Base-by-base conservation (phyloP, 2,329 filamentous ascomycete species). In the Gliomastix tumulicola region DNA sequence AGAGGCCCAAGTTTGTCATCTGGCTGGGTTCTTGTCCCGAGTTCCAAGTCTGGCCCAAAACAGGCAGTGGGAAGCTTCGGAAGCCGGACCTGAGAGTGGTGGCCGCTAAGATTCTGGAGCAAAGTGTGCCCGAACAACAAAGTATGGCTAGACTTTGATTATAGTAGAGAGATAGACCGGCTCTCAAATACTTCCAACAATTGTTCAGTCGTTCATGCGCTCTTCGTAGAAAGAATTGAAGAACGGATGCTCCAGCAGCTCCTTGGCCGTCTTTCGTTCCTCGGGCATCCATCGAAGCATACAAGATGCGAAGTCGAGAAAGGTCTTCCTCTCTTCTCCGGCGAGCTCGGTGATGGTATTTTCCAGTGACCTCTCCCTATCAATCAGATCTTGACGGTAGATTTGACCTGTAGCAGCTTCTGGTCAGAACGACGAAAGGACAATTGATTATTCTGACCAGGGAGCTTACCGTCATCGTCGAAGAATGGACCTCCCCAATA, bases 261-360 rank as follows among this genome's bases (percentile, higher is more conserved):
- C 46, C 21, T 37, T 42, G 9, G 50, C 44, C 3, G 44, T 49
- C 39, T 44, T 56, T 50, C 22, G 52, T 36, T 16, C 10, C 22
- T 13, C 27, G 12, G 18, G 15, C 28, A 20, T 6, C 32, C n/a
- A 18, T 32, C 19, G 40, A 33, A 25, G 19, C 36, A 10, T 36
- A 39, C n/a, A 18, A 39, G 13, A 39, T 39, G 45, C 44, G 38
- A 50, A 38, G 28, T 50, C 43, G 6, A 49, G 35, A 41, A 49
- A 50, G 18, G 17, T 6, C 10, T 44, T 10, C 21, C 50, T 50
- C 11, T 49, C 48, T 5, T 47, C 28, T 2, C 39, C 41, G 8
- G 1, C 6, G 8, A 49, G n/a, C 27, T 45, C 23, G n/a, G 48
- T 50, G 20, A 44, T 39, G n/a, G 34, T 47, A 25, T 42, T 37